These are phyloP conservation scores for Vickermania ingenoplastis DNA, from an alignment of 208 protist genomes.

Conservation along the genomic window DNA sequence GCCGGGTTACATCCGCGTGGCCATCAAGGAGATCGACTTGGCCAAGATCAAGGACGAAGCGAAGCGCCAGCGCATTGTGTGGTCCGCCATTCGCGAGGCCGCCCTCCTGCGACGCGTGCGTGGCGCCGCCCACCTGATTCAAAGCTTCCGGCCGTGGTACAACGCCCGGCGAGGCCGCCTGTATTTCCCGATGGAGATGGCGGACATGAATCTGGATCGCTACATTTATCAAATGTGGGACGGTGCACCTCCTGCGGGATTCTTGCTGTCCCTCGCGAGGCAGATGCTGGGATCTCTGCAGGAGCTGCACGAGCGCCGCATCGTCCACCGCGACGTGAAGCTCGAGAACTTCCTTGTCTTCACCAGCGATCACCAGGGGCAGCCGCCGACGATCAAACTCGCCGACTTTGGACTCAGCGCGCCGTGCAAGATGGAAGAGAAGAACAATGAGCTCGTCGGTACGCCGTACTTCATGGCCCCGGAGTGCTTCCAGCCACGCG, in stretches of 20 bases:
- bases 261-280: slow-evolving; percentile 8
- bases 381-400: slow-evolving; percentile 27
- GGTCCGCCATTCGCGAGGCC: not conserved
- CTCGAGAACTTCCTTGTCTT: slow-evolving; percentile 90
- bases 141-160: slow-evolving; percentile 15
- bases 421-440: not conserved
- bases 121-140: slow-evolving; percentile 9
- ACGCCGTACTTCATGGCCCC: slow-evolving; percentile 46
- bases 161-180: slow-evolving; percentile 7
- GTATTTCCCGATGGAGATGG: slow-evolving; percentile 17
- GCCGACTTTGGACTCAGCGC: slow-evolving; percentile 62
- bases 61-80: not conserved
- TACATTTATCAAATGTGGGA: slow-evolving; percentile 6
- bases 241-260: slow-evolving; percentile 3
- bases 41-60: not conserved
- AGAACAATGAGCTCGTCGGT: slow-evolving; percentile 11
- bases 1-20: not conserved
- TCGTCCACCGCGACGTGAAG: slow-evolving; percentile 89
- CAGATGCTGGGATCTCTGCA: slow-evolving; percentile 16
- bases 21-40: slow-evolving; percentile 1
- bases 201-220: slow-evolving; percentile 9
- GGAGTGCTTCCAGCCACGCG: too few species aligned
- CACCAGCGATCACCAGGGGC: not conserved
- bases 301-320: slow-evolving; percentile 13
- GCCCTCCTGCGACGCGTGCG: not conserved